A percentile compares a stretch with the other conserved stretches of the same genome.
These are phyloP conservation scores for Ophidiomyces ophidiicola DNA, from an alignment of 2,329 filamentous ascomycete genomes.

Conservation along the genomic window DNA sequence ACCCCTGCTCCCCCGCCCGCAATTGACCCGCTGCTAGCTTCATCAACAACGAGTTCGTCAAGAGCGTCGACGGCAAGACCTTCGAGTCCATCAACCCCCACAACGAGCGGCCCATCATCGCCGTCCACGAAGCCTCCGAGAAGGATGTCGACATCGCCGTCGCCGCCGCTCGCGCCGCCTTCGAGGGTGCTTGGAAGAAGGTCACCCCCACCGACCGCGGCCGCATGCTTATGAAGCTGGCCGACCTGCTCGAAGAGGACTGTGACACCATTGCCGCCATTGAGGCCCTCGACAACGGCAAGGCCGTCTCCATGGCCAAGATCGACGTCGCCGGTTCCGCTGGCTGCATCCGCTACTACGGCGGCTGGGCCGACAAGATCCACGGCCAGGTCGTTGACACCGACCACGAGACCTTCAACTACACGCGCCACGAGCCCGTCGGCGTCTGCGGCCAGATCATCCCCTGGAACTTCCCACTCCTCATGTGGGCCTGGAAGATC, in stretches of 20 bases:
- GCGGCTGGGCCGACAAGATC: conserved; percentile 91
- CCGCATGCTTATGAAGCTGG: conserved; percentile 59
- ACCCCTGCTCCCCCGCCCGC: not conserved
- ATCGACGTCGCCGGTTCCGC: conserved; percentile 59
- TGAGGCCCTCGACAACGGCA: conserved; percentile 57
- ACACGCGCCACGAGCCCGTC: conserved; percentile 66
- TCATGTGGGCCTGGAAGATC: conserved; percentile 81
- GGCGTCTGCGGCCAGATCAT: conserved; percentile 83
- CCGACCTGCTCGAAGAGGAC: conserved; percentile 70
- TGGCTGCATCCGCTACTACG: conserved; percentile 72
- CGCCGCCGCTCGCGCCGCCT: conserved; percentile 70
- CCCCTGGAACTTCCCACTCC: conserved; percentile 77
- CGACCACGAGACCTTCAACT: conserved; percentile 66
- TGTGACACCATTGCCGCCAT: conserved; percentile 62
- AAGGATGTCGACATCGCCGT: conserved; percentile 68
- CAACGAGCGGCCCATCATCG: conserved; percentile 72
- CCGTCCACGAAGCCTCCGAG: conserved; percentile 73
- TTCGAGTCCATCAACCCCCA: conserved; percentile 87
- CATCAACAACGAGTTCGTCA: conserved; percentile 73
- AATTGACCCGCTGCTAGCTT: conserved; percentile 31
- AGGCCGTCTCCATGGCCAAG: conserved; percentile 40
- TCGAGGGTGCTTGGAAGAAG: conserved; percentile 59
- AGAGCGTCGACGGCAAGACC: conserved; percentile 71
- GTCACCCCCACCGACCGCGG: conserved; percentile 60
- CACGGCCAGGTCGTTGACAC: conserved; percentile 78